Conservation (phyloP, 345 rosid genomes). For the Corymbia maculata region DNA sequence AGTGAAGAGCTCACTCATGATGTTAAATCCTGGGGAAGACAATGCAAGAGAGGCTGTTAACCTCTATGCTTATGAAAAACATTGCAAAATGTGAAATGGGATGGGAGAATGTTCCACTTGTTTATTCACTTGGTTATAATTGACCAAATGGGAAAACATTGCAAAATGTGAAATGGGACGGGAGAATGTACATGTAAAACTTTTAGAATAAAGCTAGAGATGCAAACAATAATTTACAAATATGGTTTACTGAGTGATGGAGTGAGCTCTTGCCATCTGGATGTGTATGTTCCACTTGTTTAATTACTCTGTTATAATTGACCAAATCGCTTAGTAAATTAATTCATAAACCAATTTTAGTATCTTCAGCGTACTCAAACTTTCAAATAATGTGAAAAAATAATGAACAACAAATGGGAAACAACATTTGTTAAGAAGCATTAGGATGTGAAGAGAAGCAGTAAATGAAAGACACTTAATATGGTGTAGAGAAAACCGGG, state of each 20-base stretch:
- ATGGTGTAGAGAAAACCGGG: not conserved
- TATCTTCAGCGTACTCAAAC: not conserved
- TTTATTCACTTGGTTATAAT: too few relatives aligned
- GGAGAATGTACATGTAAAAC: not conserved
- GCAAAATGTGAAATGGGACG: not conserved
- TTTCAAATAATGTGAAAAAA: not conserved
- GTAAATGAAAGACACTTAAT: not conserved
- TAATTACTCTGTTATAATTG: not conserved
- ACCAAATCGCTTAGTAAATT: not conserved
- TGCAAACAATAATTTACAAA: not conserved
- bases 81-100: not conserved
- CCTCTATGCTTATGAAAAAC: not conserved
- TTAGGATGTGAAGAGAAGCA: not conserved
- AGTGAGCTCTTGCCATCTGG: not conserved
- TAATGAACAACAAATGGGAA: not conserved
- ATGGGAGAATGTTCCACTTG: not conserved
- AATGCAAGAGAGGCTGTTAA: not conserved
- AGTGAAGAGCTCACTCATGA: not conserved
- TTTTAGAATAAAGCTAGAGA: not conserved
- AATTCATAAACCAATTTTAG: not conserved
- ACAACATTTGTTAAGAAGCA: not conserved
- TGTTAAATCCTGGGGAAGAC: not conserved
- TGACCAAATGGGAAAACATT: too few relatives aligned
- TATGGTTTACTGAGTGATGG: not conserved
- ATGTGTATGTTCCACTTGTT: not conserved